Percentiles rank a stretch among this genome's conserved stretches.
phyloP scores from a whole-genome alignment of 305 asterid genomes.

The Rubia peregrina region DNA sequence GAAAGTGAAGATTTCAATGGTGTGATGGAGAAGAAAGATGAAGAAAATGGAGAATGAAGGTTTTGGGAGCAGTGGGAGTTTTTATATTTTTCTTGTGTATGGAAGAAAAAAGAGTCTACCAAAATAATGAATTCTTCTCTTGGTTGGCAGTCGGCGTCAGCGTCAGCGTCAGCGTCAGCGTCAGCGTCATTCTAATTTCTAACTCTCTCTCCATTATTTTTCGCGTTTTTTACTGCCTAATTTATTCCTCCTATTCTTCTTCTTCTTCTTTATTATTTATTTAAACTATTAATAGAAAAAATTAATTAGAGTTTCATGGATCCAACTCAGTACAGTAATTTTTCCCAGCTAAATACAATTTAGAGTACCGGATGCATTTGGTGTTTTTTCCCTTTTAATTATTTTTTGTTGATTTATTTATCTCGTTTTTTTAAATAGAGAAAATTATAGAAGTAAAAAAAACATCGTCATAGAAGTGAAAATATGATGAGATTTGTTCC shows the following conservation, averaged over 20 bases:
- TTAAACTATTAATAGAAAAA: too few species aligned
- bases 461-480: not conserved
- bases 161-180: constrained; percentile 34
- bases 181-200: constrained; percentile 2
- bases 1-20: constrained; percentile 15
- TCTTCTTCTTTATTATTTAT: not conserved
- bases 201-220: not conserved
- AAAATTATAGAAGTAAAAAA: not conserved
- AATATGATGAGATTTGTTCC: not conserved
- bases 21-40: not conserved
- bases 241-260: not conserved
- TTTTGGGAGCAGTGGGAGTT: constrained; percentile 5
- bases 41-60: constrained; percentile 9
- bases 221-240: not conserved
- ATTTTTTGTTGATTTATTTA: not conserved
- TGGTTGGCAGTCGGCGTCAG: constrained; percentile 46
- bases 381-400: not conserved
- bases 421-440: not conserved
- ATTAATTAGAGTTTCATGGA: not conserved
- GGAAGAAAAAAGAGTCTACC: constrained; percentile 29
- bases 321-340: too few species aligned
- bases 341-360: not conserved
- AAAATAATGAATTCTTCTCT: constrained; percentile 18
- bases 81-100: constrained; percentile 12
- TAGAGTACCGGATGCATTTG: not conserved